Percentiles rank a stretch among this genome's conserved stretches.
Evolutionary conservation across 257 asterid genomes (phyloP).

Genomic region (Paraleonurus japonicus): DNA sequence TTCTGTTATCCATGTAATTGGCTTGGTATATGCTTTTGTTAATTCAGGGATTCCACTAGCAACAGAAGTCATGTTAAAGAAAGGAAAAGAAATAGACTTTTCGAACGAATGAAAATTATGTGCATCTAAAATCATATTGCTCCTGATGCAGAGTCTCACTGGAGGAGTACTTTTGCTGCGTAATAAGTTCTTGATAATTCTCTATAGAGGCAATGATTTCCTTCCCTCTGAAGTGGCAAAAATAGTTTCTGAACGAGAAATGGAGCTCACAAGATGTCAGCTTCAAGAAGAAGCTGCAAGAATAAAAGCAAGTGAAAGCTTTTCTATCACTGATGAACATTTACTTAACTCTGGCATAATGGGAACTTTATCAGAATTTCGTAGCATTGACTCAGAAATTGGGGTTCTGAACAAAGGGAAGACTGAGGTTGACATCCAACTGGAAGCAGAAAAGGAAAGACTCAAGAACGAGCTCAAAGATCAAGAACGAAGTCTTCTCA

Average conservation of each 20-base stretch:
- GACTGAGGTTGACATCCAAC: slow-evolving; percentile 46
- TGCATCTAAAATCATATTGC: slow-evolving; percentile 24
- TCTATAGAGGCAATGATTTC: slow-evolving; percentile 93
- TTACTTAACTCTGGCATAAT: slow-evolving; percentile 31
- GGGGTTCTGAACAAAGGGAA: slow-evolving; percentile 30
- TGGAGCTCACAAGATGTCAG: slow-evolving; percentile 58
- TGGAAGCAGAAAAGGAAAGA: slow-evolving; percentile 58
- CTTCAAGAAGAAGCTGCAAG: slow-evolving; percentile 82
- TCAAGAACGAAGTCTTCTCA: slow-evolving; percentile 48
- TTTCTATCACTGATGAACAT: slow-evolving; percentile 38
- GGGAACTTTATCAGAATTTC: slow-evolving; percentile 82
- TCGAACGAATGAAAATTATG: background rate
- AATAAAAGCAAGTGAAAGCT: slow-evolving; percentile 59
- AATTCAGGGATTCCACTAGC: too few relatives aligned
- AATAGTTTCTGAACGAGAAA: slow-evolving; percentile 63
- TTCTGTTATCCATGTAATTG: too few relatives aligned
- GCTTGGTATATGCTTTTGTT: too few relatives aligned
- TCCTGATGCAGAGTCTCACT: slow-evolving; percentile 71
- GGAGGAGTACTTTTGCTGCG: slow-evolving; percentile 89
- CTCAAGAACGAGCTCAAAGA: slow-evolving; percentile 69
- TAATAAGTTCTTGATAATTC: slow-evolving; percentile 77
- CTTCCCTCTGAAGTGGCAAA: slow-evolving; percentile 70
- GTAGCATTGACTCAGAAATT: slow-evolving; percentile 47
- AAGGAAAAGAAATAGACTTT: background rate
- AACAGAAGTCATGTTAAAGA: too few relatives aligned